phyloP scores from a whole-genome alignment of 176 grass and related monocot genomes.

The Bromus sterilis region DNA sequence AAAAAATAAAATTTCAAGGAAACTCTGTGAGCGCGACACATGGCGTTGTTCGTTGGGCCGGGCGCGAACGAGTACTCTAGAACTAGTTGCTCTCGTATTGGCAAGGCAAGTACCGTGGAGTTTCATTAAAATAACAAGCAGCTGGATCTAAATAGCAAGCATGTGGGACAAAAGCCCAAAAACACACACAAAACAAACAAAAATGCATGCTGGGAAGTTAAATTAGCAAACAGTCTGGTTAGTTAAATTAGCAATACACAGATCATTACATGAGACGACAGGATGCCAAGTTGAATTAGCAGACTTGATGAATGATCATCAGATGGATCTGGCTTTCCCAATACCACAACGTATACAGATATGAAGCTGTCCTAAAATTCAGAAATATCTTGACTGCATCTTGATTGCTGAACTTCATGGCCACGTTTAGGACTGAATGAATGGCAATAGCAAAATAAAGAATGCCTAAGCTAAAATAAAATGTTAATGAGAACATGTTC shows the following conservation, averaged over 20 bases:
- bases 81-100: no score
- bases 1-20: no score
- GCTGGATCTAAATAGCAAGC: no score
- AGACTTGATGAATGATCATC: conserved; percentile 9
- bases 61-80: no score
- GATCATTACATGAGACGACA: not conserved
- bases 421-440: conserved; percentile 31
- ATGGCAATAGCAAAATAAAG: conserved; percentile 25
- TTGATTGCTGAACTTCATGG: conserved; percentile 18
- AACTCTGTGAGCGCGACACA: no score
- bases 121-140: no score
- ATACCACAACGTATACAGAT: conserved; percentile 30
- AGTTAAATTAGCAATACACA: not conserved
- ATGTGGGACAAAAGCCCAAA: no score
- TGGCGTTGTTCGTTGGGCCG: no score
- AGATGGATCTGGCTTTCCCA: conserved; percentile 2
- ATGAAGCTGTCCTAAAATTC: conserved; percentile 30
- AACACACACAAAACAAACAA: no score
- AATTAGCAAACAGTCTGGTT: not conserved
- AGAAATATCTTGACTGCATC: not conserved
- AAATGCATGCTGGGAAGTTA: not conserved
- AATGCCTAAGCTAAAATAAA: conserved; percentile 29
- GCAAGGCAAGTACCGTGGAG: no score
- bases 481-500: not conserved
- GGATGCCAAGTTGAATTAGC: not conserved